Conservation (phyloP, 1,139 yeast genomes). For the Yamadazyma friedrichii region DNA sequence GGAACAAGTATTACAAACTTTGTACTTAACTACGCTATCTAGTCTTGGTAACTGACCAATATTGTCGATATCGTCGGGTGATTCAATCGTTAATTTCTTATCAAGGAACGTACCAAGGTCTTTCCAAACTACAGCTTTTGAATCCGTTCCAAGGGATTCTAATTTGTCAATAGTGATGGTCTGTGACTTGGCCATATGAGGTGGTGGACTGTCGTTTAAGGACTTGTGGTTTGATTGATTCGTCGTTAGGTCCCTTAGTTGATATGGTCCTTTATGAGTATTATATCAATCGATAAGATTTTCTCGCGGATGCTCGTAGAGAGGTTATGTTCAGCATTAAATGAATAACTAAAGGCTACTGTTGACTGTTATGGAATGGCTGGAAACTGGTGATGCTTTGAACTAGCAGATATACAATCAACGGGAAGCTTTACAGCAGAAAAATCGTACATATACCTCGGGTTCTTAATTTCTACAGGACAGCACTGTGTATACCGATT, state of each 20-base stretch:
- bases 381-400: too few species aligned
- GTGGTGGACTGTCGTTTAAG: background rate
- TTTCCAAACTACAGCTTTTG: conserved; percentile 49
- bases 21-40: conserved; percentile 31
- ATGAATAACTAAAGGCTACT: too few species aligned
- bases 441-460: too few species aligned
- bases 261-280: background rate
- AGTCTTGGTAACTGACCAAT: conserved; percentile 25
- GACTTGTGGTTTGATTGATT: background rate
- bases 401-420: too few species aligned
- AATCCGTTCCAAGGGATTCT: conserved; percentile 13
- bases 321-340: too few species aligned
- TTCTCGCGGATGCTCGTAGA: too few species aligned
- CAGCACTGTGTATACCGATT: too few species aligned
- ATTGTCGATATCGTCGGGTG: conserved; percentile 32
- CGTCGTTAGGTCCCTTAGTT: background rate
- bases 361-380: too few species aligned
- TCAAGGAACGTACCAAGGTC: conserved; percentile 62
- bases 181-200: conserved; percentile 5
- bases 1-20: conserved; percentile 65
- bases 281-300: background rate
- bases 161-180: conserved; percentile 3
- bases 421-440: too few species aligned
- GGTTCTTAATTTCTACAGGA: too few species aligned
- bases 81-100: conserved; percentile 31